A percentile compares a stretch with the other conserved stretches of the same genome.
These are phyloP conservation scores for Penicillium silybi DNA, from an alignment of 495 filamentous ascomycete species.

Conservation along the genomic window DNA sequence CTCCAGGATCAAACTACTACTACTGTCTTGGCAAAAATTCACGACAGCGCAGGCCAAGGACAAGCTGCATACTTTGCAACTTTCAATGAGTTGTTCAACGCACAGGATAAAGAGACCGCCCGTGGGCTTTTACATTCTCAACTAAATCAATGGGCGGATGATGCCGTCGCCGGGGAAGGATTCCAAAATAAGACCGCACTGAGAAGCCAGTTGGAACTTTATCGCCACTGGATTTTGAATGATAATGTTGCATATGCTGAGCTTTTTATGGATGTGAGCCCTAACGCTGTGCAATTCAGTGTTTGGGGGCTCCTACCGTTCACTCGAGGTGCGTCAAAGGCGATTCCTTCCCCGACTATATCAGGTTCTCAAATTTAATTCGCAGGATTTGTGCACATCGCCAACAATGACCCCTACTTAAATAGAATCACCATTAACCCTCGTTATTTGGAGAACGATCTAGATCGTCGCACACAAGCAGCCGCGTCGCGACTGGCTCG, in stretches of 20 bases:
- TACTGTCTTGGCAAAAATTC: not conserved
- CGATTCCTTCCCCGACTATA: no score
- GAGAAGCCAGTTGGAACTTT: conserved; percentile 5
- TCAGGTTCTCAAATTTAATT: no score
- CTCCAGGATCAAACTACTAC: not conserved
- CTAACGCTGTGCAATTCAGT: not conserved
- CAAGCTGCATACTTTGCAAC: not conserved
- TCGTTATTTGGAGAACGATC: not conserved
- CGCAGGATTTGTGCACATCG: no score
- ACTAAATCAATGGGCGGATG: not conserved
- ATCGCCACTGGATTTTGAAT: conserved; percentile 12
- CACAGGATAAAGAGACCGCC: not conserved
- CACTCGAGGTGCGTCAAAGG: no score
- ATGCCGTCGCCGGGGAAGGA: not conserved
- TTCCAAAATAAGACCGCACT: conserved; percentile 19
- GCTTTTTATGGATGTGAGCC: conserved; percentile 11
- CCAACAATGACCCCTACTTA: not conserved
- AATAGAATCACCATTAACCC: not conserved
- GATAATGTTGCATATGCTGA: conserved; percentile 12
- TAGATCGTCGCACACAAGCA: not conserved
- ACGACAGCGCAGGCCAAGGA: not conserved
- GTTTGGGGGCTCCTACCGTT: not conserved
- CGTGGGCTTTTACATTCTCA: not conserved
- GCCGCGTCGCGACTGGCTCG: not conserved
- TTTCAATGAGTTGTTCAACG: not conserved